Base-by-base conservation (phyloP, 2,329 filamentous ascomycete genomes). In the Fusarium sp. region DNA sequence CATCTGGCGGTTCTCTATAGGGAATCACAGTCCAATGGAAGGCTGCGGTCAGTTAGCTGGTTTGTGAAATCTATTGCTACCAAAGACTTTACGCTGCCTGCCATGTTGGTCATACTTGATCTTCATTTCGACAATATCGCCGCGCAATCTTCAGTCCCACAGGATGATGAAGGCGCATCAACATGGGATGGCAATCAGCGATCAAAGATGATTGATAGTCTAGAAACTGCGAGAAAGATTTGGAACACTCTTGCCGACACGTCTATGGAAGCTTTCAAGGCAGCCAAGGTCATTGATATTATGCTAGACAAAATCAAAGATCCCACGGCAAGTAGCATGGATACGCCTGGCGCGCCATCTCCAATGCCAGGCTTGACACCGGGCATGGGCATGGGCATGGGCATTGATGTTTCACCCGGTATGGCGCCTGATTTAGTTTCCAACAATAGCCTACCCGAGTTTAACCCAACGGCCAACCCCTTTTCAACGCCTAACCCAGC, bases 191-290 rank as follows among this genome's bases (percentile, higher is more conserved):
- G 81, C 2, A 82, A 85, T 53, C 86, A 90, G 75, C 86, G 91
- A 11, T 83, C 88, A 30, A 91, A 92, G 69, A 96, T 97, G 92
- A 84, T 96, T 30, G 80, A 83, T 22, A 87, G 89, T 2, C 85
- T 98, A 4, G 90, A 94, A 74, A 86, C 85, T 19, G 92, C 92
- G 10, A 86, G 88, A 45, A 83, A 86, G 19, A 96, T 98, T 56
- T 98, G 94, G 94, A 89, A 91, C 48, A 88, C 88, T 11, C 83
- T 94, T 13, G 87, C 89, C 5, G 90, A 96, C 55, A 84, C 89
- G 24, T 96, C 92, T 1, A 91, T 97, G 81, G 95, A 98, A 71
- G 93, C 94, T 0, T 94, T 90, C 81, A 98, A 98, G 80, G 95
- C 93, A 2, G 89, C 89, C 40, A 89, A 88, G 41, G 86, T 95